These are phyloP conservation scores for Alopecurus myosuroides DNA, from an alignment of 176 grass and related monocot genomes.

Conservation along the genomic window DNA sequence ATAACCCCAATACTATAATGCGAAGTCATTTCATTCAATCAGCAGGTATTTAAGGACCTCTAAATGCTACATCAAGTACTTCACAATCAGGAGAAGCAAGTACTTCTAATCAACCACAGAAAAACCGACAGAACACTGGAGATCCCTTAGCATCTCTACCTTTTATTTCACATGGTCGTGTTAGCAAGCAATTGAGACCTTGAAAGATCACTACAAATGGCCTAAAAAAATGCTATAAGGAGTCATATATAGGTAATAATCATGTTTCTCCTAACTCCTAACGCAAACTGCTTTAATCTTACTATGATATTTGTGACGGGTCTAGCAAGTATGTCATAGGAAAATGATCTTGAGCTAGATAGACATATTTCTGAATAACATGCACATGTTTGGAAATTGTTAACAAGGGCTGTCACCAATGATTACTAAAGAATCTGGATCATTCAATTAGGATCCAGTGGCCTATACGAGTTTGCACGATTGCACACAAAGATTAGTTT, in stretches of 20 bases:
- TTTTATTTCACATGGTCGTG: slow-evolving; percentile 8
- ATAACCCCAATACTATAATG: too few relatives aligned
- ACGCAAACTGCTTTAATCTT: neutral
- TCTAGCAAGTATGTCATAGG: neutral
- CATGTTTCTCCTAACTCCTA: neutral
- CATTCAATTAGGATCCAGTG: neutral
- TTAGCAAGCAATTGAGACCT: slow-evolving; percentile 14
- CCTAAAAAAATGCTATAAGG: slow-evolving; percentile 34
- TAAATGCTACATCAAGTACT: slow-evolving; percentile 19
- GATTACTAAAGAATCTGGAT: neutral
- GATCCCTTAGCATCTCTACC: slow-evolving; percentile 9
- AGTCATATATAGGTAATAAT: slow-evolving; percentile 56
- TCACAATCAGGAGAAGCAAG: slow-evolving; percentile 36
- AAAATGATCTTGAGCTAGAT: slow-evolving; percentile 2
- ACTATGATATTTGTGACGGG: neutral
- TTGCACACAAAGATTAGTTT: neutral
- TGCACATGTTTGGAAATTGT: neutral
- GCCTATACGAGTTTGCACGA: neutral
- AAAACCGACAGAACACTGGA: neutral
- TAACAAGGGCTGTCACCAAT: neutral
- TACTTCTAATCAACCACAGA: slow-evolving; percentile 30
- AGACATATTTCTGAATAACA: slow-evolving; percentile 14
- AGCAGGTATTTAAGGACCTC: slow-evolving; percentile 35
- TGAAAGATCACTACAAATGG: slow-evolving; percentile 39
- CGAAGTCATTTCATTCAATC: neutral